Evolutionary conservation across 768 basidiomycete genomes (phyloP).

Genomic region (Leccinellum albellum): DNA sequence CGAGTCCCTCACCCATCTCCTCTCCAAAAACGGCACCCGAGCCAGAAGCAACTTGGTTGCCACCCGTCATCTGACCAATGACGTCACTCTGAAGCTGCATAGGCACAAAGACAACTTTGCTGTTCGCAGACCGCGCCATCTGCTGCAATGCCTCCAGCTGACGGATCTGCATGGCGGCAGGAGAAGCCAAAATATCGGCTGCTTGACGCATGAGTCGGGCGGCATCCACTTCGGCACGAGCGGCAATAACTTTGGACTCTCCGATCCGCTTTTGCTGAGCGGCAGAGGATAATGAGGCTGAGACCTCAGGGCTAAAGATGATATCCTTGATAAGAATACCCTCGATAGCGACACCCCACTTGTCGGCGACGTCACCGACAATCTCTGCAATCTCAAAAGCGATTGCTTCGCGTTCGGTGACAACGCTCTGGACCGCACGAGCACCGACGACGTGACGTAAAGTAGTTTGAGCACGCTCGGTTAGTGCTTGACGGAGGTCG

Average conservation of each 20-base stretch:
- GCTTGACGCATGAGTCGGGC: conserved; percentile 96
- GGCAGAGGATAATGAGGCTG: conserved; percentile 87
- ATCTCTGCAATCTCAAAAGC: conserved; percentile 97
- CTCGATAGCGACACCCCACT: conserved; percentile 97
- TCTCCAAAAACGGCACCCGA: conserved; percentile 18
- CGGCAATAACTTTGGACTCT: conserved; percentile 94
- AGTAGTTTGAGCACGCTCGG: conserved; percentile 89
- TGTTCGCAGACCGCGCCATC: conserved; percentile 86
- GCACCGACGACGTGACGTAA: conserved; percentile 97
- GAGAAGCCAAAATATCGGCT: conserved; percentile 89
- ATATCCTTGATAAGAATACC: conserved; percentile 95
- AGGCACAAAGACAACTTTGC: conserved; percentile 93
- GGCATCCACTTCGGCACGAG: conserved; percentile 92
- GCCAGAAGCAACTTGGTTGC: conserved; percentile 22
- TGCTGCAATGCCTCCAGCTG: conserved; percentile 94
- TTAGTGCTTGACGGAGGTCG: conserved; percentile 81
- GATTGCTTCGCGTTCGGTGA: conserved; percentile 95
- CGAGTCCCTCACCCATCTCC: conserved; percentile 23
- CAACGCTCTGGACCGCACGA: conserved; percentile 89
- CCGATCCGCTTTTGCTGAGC: conserved; percentile 97
- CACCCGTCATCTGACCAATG: conserved; percentile 40
- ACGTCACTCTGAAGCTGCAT: conserved; percentile 86
- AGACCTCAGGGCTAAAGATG: conserved; percentile 87
- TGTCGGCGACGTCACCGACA: conserved; percentile 86
- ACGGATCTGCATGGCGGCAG: conserved; percentile 97